phyloP scores from a whole-genome alignment of 768 basidiomycete genomes.

The Fomitopsis pulvina region DNA sequence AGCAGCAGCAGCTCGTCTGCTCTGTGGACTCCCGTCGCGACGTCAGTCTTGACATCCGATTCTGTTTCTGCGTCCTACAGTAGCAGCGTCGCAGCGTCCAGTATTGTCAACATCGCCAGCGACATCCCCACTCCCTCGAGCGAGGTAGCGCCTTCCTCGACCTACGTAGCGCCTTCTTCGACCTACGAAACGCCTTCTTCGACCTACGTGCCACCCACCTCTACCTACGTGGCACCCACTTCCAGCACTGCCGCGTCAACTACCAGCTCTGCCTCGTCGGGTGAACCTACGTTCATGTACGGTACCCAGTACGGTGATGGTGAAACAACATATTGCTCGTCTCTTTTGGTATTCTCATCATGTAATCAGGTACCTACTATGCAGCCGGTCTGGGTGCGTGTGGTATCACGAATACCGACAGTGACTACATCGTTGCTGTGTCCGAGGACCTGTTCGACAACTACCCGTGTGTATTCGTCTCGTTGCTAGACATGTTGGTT shows the following conservation, averaged over 20 bases:
- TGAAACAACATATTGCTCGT: conserved; percentile 13
- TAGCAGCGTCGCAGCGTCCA: neutral
- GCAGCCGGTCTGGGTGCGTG: conserved; percentile 58
- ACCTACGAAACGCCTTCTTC: conserved; percentile 9
- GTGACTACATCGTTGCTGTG: conserved; percentile 51
- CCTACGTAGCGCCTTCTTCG: neutral
- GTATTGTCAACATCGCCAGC: neutral
- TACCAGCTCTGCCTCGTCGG: conserved; percentile 10
- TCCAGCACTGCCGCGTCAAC: conserved; percentile 12
- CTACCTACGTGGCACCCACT: neutral
- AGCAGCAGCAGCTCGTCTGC: neutral
- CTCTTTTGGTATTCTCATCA: too few relatives aligned
- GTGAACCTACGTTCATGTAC: conserved; percentile 7
- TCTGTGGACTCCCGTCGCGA: neutral
- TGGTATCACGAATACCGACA: conserved; percentile 47
- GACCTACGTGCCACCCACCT: conserved; percentile 1
- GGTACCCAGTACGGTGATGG: conserved; percentile 19
- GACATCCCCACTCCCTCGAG: conserved; percentile 6
- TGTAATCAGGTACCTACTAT: conserved; percentile 51
- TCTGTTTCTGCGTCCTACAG: neutral
- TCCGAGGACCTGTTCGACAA: conserved; percentile 48
- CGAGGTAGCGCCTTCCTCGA: neutral
- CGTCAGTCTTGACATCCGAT: neutral
- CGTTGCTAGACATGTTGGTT: neutral
- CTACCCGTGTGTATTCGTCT: conserved; percentile 44